Evolutionary conservation across 2,329 filamentous ascomycete genomes (phyloP), one percentile per base, ranked within the genome.

Genomic region (Aspergillus sp.): DNA sequence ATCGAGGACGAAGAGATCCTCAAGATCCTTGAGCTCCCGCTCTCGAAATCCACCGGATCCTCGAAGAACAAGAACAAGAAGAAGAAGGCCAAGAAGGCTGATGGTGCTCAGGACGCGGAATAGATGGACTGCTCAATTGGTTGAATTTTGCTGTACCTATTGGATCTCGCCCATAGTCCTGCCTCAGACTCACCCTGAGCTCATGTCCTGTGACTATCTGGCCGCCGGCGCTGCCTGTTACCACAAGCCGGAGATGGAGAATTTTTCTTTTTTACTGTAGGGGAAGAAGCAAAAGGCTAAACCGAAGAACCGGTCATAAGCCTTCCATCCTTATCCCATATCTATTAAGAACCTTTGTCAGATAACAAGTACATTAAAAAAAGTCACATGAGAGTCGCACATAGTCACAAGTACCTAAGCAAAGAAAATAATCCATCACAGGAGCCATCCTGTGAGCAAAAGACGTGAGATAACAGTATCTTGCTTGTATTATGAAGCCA

Each of bases 1-100:
- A 96, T 99, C 71, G 89, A 87, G 65, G 93, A 98, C 64, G 91
- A 96, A 80, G 93, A 98, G 80, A 84, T 99, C 65, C 86, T 98
- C 68, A 91, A 95, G 83, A 93, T 98, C 64, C 84, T 99, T 51
- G 92, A 95, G 79, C 90, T 90, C 76, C 93, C 93, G 32, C 79
- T 96, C 68, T 79, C 81, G 60, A 85, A 83, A 71, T 79, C 81
- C 20, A 79, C 81, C 43, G 79, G 78, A 52, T 82, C 88, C 64
- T 91, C 90, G 79, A 92, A 93, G 75, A 93, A 91, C 73, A 91
- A 91, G 82, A 95, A 90, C 82, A 93, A 92, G 83, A 96, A 93
- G 85, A 92, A 90, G 84, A 86, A 89, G 82, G 68, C 75, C 50
- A 78, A 76, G 68, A 81, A 81, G 74, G 65, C 71, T 15, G 67